Evolutionary conservation across 805 yeast genomes (phyloP).

Genomic region (Teunomyces atbi): DNA sequence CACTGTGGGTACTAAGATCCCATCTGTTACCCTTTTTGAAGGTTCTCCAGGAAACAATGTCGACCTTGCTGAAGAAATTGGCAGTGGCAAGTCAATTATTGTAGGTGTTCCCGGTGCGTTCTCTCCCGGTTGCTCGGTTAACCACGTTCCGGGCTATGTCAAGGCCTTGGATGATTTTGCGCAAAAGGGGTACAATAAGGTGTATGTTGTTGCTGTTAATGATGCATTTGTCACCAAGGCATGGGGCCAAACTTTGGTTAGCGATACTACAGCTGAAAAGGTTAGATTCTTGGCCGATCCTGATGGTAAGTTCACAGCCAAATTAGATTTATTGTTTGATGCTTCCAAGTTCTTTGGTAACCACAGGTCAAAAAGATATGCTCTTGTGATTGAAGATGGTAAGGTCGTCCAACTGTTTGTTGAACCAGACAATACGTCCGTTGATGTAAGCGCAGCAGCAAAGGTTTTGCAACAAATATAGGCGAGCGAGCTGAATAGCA

Average conservation of each 20-base stretch:
- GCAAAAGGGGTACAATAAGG: constrained; percentile 60
- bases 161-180: constrained; percentile 49
- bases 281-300: constrained; percentile 76
- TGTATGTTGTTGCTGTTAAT: constrained; percentile 76
- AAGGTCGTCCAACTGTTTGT: constrained; percentile 61
- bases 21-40: constrained; percentile 54
- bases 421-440: constrained; percentile 79
- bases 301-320: constrained; percentile 65
- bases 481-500: no score
- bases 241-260: constrained; percentile 54
- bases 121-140: constrained; percentile 73
- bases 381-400: constrained; percentile 74
- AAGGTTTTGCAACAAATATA: constrained; percentile 37
- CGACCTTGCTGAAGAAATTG: constrained; percentile 49
- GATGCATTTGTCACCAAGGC: constrained; percentile 84
- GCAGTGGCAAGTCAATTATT: constrained; percentile 33
- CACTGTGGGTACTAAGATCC: constrained; percentile 58
- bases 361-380: constrained; percentile 71
- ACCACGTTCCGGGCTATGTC: constrained; percentile 75
- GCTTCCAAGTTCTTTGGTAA: constrained; percentile 77
- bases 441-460: constrained; percentile 52
- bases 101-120: constrained; percentile 62
- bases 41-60: constrained; percentile 65
- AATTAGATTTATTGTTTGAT: constrained; percentile 68
- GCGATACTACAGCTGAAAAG: constrained; percentile 21